Base-by-base conservation (phyloP, 306 rosid genomes). In the Ochetophila trinervis region DNA sequence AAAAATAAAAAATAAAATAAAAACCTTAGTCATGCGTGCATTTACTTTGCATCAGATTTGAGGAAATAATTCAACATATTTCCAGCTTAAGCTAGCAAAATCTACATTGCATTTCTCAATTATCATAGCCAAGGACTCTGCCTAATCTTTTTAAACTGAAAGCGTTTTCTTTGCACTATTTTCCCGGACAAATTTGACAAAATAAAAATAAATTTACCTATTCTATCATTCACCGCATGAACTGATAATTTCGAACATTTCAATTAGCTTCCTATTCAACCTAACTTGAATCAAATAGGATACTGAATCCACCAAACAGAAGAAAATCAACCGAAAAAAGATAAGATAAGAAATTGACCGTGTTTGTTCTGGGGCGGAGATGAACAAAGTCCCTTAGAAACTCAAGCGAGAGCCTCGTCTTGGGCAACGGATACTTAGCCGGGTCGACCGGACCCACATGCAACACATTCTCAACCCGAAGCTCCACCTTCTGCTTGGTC, bases 381-480 rank as follows among this genome's bases (percentile, higher is more conserved):
- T 94, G 99, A 56, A 94, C 96, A 51, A 53, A 45, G 53, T 94
- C 97, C 57, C 99, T 80, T 20, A 94, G 78, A 71, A 78, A 75
- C 72, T 90, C 99, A 15, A 88, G 97, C 57, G 89, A 66, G 74
- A 94, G 91, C 66, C 68, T 88, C 27, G 72, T 82, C 74, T 94
- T 94, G 24, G 96, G 99, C 60, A 94, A 63, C 0, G 99, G 99
- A 61, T 93, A 93, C 63, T 80, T 87, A 7, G 94, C 81, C 6
- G 99, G 97, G 71, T 90, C 99, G 19, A 90, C 97, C 0, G 66
- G 80, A 30, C 99, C 99, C 5, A 93, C 89, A 40, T 93, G 99
- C 17, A 93, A 47, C 10, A 90, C 88, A 62, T 77, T 78, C 61
- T 84, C 84, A 18, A 82, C 96, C 32, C 94, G 83, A 42, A 93